Evolutionary conservation across 352 stramenopile genomes (phyloP).

Genomic region (Pythium oligandrum): DNA sequence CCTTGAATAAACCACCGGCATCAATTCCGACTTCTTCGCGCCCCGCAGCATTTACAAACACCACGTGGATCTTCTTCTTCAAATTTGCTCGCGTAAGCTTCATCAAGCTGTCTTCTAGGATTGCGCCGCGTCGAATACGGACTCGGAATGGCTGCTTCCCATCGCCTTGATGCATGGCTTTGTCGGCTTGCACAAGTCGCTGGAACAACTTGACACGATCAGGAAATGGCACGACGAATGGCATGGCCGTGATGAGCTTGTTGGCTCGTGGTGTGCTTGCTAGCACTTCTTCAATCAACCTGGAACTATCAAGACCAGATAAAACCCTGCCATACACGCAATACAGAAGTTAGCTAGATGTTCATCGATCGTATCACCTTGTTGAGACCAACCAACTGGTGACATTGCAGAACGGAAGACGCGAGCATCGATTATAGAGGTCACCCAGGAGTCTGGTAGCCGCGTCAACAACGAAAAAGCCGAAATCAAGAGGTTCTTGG

Average conservation of each 20-base stretch:
- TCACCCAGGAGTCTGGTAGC: slow-evolving; percentile 52
- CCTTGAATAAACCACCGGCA: slow-evolving; percentile 96
- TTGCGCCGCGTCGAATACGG: slow-evolving; percentile 50
- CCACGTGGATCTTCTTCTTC: slow-evolving; percentile 80
- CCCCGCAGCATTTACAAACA: slow-evolving; percentile 87
- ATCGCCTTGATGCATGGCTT: slow-evolving; percentile 42
- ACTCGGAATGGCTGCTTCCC: slow-evolving; percentile 45
- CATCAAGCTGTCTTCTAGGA: slow-evolving; percentile 87
- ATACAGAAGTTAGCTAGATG: no score
- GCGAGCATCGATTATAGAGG: slow-evolving; percentile 67
- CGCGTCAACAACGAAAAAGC: slow-evolving; percentile 49
- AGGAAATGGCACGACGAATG: slow-evolving; percentile 65
- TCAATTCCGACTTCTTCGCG: slow-evolving; percentile 94
- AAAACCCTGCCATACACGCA: slow-evolving; percentile 50
- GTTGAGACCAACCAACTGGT: slow-evolving; percentile 78
- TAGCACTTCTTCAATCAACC: slow-evolving; percentile 55
- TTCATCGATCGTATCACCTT: no score
- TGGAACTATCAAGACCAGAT: slow-evolving; percentile 43
- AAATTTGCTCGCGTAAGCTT: slow-evolving; percentile 85
- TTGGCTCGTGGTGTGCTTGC: slow-evolving; percentile 44
- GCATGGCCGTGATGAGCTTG: slow-evolving; percentile 66
- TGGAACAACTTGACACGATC: slow-evolving; percentile 74
- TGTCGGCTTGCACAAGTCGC: slow-evolving; percentile 47
- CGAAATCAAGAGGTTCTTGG: slow-evolving; percentile 24
- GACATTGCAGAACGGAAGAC: slow-evolving; percentile 67